These are phyloP conservation scores for Ceratocystis lukuohia DNA, from an alignment of 2,329 filamentous ascomycete genomes.

Conservation along the genomic window DNA sequence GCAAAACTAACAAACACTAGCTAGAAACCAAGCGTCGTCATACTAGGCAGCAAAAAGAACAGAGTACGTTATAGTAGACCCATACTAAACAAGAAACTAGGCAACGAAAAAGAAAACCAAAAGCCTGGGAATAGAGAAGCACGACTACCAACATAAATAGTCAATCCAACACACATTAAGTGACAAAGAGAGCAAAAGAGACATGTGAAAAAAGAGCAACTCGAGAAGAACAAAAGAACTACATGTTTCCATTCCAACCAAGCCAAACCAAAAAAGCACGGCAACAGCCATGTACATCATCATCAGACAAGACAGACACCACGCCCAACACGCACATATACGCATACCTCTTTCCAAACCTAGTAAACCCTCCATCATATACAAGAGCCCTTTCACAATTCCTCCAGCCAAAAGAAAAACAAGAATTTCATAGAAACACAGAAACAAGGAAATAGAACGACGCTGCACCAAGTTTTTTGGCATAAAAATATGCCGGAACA, in stretches of 20 bases:
- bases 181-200: background rate
- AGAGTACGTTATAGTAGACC: no score
- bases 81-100: no score
- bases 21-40: no score
- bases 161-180: background rate
- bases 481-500: background rate
- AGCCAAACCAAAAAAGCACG: background rate
- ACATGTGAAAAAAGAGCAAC: background rate
- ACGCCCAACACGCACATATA: background rate
- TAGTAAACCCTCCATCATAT: background rate
- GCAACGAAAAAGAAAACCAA: background rate
- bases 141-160: background rate
- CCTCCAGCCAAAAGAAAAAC: background rate
- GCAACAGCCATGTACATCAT: background rate
- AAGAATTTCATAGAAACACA: background rate
- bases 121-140: background rate
- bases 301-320: background rate
- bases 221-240: conserved; percentile 2
- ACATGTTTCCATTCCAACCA: background rate
- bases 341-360: background rate
- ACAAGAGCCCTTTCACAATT: background rate
- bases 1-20: no score
- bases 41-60: no score
- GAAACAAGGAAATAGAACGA: background rate
- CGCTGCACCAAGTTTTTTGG: conserved; percentile 1